Evolutionary conservation across 345 rosid species (phyloP).

Genomic region (Durio zibethinus): DNA sequence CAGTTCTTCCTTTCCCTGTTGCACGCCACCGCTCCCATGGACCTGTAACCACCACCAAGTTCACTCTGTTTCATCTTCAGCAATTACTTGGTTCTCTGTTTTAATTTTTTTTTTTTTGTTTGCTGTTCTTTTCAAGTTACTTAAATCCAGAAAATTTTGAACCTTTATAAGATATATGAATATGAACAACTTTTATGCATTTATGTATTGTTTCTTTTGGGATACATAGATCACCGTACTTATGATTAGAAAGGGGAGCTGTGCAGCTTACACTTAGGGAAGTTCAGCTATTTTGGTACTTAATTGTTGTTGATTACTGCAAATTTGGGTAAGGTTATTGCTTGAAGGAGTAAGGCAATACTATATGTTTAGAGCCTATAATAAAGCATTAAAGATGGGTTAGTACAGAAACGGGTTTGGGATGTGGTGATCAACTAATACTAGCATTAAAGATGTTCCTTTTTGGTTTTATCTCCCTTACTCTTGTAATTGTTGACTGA

Average conservation of each 20-base stretch:
- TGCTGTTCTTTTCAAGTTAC: neutral
- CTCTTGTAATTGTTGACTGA: neutral
- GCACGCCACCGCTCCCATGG: slow-evolving; percentile 95
- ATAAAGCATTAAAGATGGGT: neutral
- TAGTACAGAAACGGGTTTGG: neutral
- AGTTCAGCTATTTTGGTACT: neutral
- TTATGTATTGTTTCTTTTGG: neutral
- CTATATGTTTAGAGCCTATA: neutral
- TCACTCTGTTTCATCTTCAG: neutral
- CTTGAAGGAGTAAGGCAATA: neutral
- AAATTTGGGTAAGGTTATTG: neutral
- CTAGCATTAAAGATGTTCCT: neutral
- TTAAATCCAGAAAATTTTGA: neutral
- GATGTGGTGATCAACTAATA: neutral
- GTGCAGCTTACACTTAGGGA: neutral
- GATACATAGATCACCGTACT: neutral
- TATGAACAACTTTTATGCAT: neutral
- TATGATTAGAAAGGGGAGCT: neutral
- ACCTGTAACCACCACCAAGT: slow-evolving; percentile 42
- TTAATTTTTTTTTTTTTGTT: neutral
- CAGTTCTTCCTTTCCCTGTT: slow-evolving; percentile 74
- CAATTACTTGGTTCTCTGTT: neutral
- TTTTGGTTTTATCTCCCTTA: neutral
- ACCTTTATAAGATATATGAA: neutral
- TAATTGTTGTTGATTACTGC: neutral